phyloP scores from a whole-genome alignment of 306 rosid species.

The Mimosa pudica region DNA sequence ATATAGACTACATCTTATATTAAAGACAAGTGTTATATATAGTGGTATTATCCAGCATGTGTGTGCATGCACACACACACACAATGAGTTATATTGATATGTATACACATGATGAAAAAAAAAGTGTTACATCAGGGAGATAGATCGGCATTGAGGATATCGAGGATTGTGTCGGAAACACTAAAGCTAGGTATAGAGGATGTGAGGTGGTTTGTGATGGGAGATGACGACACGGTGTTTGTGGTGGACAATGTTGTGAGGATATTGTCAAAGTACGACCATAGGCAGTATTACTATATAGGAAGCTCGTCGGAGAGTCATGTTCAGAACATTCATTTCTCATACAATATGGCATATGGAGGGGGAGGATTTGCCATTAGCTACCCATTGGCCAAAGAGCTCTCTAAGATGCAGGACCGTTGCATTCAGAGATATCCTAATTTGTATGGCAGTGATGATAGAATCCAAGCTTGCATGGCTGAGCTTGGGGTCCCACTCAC shows the following conservation, averaged over 20 bases:
- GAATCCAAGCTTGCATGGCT: conserved; percentile 92
- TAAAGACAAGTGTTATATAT: too few species aligned
- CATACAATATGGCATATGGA: conserved; percentile 84
- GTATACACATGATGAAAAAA: background rate
- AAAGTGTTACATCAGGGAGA: conserved; percentile 40
- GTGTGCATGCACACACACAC: background rate
- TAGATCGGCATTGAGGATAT: conserved; percentile 80
- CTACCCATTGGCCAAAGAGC: conserved; percentile 73
- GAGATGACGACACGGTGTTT: conserved; percentile 86
- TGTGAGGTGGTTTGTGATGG: conserved; percentile 91
- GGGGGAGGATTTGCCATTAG: conserved; percentile 94
- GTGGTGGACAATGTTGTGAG: conserved; percentile 73
- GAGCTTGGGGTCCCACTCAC: conserved; percentile 90
- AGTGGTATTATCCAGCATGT: background rate
- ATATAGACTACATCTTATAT: too few species aligned
- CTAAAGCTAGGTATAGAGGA: conserved; percentile 73
- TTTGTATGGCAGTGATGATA: conserved; percentile 83
- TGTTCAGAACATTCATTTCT: conserved; percentile 76
- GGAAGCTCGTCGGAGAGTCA: conserved; percentile 91
- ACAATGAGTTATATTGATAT: background rate
- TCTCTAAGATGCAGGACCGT: conserved; percentile 80
- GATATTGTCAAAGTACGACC: conserved; percentile 69
- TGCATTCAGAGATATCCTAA: conserved; percentile 79
- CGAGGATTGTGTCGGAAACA: conserved; percentile 77
- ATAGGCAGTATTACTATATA: conserved; percentile 64